These are phyloP conservation scores for Nakazawaea pomicola DNA, from an alignment of 805 yeast species.

Conservation along the genomic window DNA sequence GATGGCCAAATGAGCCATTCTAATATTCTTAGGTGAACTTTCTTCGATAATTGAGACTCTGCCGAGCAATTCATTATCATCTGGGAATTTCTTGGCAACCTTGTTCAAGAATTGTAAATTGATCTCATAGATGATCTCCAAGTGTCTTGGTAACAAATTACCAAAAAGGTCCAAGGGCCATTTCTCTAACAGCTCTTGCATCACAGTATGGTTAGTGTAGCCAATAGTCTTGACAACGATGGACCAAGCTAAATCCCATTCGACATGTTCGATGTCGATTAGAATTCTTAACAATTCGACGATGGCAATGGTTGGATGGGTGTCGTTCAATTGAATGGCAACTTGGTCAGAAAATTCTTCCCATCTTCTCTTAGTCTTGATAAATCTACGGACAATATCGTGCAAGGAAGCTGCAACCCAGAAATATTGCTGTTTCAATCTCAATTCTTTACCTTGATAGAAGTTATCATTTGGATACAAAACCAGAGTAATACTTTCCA, in stretches of 20 bases:
- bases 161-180: slow-evolving; percentile 88
- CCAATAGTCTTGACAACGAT: slow-evolving; percentile 79
- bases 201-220: slow-evolving; percentile 92
- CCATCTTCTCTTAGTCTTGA: slow-evolving; percentile 76
- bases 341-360: slow-evolving; percentile 75
- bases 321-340: slow-evolving; percentile 91
- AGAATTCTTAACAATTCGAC: slow-evolving; percentile 85
- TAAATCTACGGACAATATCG: slow-evolving; percentile 86
- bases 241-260: slow-evolving; percentile 83
- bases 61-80: slow-evolving; percentile 57
- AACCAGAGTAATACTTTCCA: slow-evolving; percentile 90
- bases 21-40: slow-evolving; percentile 69
- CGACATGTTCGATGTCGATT: slow-evolving; percentile 76
- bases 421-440: slow-evolving; percentile 92
- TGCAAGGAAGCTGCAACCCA: slow-evolving; percentile 95
- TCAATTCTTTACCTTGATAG: slow-evolving; percentile 82
- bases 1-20: slow-evolving; percentile 91
- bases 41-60: slow-evolving; percentile 87
- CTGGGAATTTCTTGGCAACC: slow-evolving; percentile 75
- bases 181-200: slow-evolving; percentile 92
- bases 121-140: slow-evolving; percentile 85
- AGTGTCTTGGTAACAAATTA: slow-evolving; percentile 80
- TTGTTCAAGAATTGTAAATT: slow-evolving; percentile 71
- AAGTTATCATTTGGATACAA: slow-evolving; percentile 93
- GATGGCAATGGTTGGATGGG: slow-evolving; percentile 90